Base-by-base conservation (phyloP, 2,329 filamentous ascomycete species). In the Elsinoe ampelina region DNA sequence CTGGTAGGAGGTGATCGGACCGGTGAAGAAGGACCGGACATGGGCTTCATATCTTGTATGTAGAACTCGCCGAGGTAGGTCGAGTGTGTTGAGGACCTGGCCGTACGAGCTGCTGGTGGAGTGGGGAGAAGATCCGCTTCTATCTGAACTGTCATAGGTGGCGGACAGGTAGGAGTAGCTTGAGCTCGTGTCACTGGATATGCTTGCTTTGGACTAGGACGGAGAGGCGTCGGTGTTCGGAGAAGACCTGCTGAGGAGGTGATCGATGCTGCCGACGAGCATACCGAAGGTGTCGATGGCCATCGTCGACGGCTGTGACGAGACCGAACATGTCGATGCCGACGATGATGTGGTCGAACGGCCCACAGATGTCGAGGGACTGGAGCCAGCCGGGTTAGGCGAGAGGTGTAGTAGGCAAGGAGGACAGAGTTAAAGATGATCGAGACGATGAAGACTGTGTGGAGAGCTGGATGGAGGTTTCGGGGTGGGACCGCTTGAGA, bases 21-120 rank as follows among this genome's bases (percentile, higher is more conserved):
- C 12, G 45, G 45, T 5, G 45, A 50, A 15, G 45, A 20, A 5
- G 45, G 45, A 34, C 48, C 39, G 15, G 48, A 39, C 17, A 52
- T 17, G 26, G 48, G 32, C 48, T 52, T 52, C 48, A 52, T 52
- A 34, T 52, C 48, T 19, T 52, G 32, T 3, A 52, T 13, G 48
- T 52, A 52, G 35, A 52, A 52, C 19, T 52, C 48, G 10, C 48
- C 48, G 11, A 52, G 48, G 48, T 52, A 38, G 13, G 48, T 52
- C 5, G 48, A 52, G 48, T 52, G 48, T 5, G 34, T 38, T 3
- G 48, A 52, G 5, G 19, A 15, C 8, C 48, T 11, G 5, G 48
- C 48, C 4, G 48, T 52, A 7, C 48, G 17, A 19, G 48, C 48
- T 36, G 48, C 48, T 20, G 48, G 48, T 52, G 48, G 48, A 3